These are phyloP conservation scores for cucumber (Cucumis sativus) DNA, from an alignment of 306 rosid genomes.

Conservation along the genomic window Cucumber_9930_V3 NC_026656.2:2711501-2712000, in stretches of 20 bases:
- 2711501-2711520: not conserved
- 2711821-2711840: slow-evolving; percentile 84
- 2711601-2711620: not conserved
- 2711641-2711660: not conserved
- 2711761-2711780: not conserved
- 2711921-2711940: slow-evolving; percentile 17
- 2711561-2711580: not conserved
- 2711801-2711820: slow-evolving; percentile 57
- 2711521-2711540: not conserved
- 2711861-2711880: slow-evolving; percentile 55
- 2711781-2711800: not conserved
- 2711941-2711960: slow-evolving; percentile 5
- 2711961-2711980: slow-evolving; percentile 1
- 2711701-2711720: not conserved
- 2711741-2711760: not conserved
- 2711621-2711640: not conserved
- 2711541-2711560: not conserved
- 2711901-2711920: slow-evolving; percentile 48
- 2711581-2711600: not conserved
- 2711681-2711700: not conserved
- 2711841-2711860: slow-evolving; percentile 60
- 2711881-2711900: slow-evolving; percentile 60
- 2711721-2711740: not conserved
- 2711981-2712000: not conserved
- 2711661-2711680: not conserved